Percentiles rank a stretch among this genome's conserved stretches.
Conservation (phyloP, 1,139 yeast species). For the Blastobotrys elegans region DNA sequence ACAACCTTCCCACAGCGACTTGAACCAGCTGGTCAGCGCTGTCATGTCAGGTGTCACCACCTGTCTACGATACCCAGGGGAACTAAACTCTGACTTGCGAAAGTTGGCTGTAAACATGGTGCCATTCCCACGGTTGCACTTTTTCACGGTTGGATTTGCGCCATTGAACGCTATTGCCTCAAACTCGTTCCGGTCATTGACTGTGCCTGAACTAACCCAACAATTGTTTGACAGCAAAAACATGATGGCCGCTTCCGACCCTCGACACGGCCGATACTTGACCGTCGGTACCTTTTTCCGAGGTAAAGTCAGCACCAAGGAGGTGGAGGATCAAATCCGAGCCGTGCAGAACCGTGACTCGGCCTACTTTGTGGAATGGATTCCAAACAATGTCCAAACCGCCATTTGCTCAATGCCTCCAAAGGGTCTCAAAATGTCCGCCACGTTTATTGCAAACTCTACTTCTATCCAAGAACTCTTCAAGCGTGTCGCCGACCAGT, state of each 20-base stretch:
- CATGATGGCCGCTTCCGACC: constrained; percentile 95
- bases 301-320: constrained; percentile 87
- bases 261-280: constrained; percentile 82
- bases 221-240: constrained; percentile 88
- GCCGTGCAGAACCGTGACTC: constrained; percentile 78
- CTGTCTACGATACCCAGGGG: constrained; percentile 90
- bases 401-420: constrained; percentile 92
- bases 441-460: constrained; percentile 88
- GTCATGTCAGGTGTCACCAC: constrained; percentile 92
- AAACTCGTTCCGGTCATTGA: constrained; percentile 73
- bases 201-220: constrained; percentile 88
- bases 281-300: constrained; percentile 95
- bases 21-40: constrained; percentile 75
- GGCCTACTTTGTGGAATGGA: constrained; percentile 88
- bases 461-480: constrained; percentile 89
- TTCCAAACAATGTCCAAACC: constrained; percentile 93
- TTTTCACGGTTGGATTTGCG: constrained; percentile 92
- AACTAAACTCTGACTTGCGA: constrained; percentile 84
- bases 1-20: constrained; percentile 72
- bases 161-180: constrained; percentile 73
- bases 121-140: constrained; percentile 92
- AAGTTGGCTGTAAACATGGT: constrained; percentile 89
- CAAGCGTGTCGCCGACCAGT: constrained; percentile 85
- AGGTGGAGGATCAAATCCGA: constrained; percentile 90
- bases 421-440: constrained; percentile 78